These are phyloP conservation scores for Rachicladosporium sp. DNA, from an alignment of 2,329 filamentous ascomycete genomes.

Conservation along the genomic window DNA sequence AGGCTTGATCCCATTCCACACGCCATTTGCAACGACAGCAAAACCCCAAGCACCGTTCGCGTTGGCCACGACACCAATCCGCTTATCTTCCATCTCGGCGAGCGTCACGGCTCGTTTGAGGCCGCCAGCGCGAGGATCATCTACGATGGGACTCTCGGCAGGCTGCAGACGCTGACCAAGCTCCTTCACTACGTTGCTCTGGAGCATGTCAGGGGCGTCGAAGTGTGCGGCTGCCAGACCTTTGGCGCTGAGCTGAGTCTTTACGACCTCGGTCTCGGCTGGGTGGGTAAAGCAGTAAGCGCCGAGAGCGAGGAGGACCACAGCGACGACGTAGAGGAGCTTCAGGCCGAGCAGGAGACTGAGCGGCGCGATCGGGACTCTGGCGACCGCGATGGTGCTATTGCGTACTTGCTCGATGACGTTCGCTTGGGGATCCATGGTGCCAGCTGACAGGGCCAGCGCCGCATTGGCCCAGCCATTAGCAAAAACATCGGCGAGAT, in stretches of 20 bases:
- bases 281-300: constrained; percentile 6
- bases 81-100: constrained; percentile 1
- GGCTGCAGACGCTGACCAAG: too few species aligned
- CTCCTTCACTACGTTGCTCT: too few species aligned
- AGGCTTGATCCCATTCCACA: constrained; percentile 4
- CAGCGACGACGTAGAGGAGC: constrained; percentile 2
- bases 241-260: constrained; percentile 2
- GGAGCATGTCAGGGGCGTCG: neutral
- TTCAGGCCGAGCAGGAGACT: constrained; percentile 1
- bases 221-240: constrained; percentile 3
- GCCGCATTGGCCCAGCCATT: too few species aligned
- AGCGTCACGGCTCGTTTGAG: constrained; percentile 1
- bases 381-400: too few species aligned
- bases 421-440: too few species aligned
- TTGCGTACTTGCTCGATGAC: too few species aligned
- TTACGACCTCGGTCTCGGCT: constrained; percentile 5
- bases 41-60: constrained; percentile 5
- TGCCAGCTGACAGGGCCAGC: too few species aligned
- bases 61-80: constrained; percentile 3
- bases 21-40: constrained; percentile 4
- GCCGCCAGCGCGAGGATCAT: neutral
- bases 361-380: too few species aligned
- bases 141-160: neutral
- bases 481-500: too few species aligned
- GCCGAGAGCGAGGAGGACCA: constrained; percentile 4